A percentile compares a stretch with the other conserved stretches of the same genome.
Evolutionary conservation across 345 rosid species (phyloP).

Genomic region (Eucalyptus tenuipes): DNA sequence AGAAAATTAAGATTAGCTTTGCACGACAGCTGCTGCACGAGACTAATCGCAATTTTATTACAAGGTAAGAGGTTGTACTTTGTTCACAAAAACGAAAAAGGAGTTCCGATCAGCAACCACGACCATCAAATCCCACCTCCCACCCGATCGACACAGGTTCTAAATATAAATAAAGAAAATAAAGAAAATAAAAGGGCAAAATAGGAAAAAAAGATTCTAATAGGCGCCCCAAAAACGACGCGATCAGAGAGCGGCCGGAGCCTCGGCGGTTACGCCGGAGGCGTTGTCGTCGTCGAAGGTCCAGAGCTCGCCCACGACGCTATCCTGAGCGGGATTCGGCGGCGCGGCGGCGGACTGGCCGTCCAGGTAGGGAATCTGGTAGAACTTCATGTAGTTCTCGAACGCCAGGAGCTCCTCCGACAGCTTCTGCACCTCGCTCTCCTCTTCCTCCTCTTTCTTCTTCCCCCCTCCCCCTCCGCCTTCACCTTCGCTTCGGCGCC

Average conservation of each 20-base stretch:
- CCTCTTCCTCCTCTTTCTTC: constrained; percentile 14
- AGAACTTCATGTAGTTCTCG: constrained; percentile 65
- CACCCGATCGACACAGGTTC: background rate
- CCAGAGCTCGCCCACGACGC: constrained; percentile 50
- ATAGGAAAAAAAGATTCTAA: background rate
- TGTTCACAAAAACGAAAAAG: background rate
- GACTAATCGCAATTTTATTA: background rate
- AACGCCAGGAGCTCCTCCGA: constrained; percentile 69
- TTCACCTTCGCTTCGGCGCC: background rate
- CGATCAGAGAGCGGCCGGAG: background rate
- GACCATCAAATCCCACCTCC: background rate
- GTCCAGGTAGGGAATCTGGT: constrained; percentile 63
- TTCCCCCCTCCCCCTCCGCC: constrained; percentile 1
- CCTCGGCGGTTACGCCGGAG: background rate
- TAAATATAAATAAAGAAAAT: background rate
- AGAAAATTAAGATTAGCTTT: background rate
- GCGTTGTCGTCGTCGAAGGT: constrained; percentile 30
- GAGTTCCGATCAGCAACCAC: background rate
- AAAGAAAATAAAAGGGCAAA: background rate
- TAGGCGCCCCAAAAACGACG: background rate
- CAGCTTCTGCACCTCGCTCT: constrained; percentile 31
- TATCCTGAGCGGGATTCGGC: constrained; percentile 20
- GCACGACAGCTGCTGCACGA: background rate
- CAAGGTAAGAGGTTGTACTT: background rate
- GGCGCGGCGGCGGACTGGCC: constrained; percentile 31